These are phyloP conservation scores for Pythium chondricola DNA, from an alignment of 352 stramenopile genomes.

Conservation along the genomic window DNA sequence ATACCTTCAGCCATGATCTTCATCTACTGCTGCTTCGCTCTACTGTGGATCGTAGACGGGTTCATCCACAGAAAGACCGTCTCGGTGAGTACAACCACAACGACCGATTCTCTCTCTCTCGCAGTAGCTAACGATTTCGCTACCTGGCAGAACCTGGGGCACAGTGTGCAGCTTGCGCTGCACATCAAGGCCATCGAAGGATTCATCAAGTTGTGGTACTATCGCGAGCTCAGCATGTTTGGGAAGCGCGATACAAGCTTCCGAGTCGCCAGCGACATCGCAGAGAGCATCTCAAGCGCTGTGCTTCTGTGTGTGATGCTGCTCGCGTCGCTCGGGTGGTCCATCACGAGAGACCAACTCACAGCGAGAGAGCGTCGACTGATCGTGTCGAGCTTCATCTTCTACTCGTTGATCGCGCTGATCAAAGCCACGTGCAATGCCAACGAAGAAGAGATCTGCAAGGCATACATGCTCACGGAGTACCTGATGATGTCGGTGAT, in stretches of 20 bases:
- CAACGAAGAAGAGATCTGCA: slow-evolving; percentile 36
- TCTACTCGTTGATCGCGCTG: slow-evolving; percentile 35
- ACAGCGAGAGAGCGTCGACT: slow-evolving; percentile 32
- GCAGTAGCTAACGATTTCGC: too few relatives aligned
- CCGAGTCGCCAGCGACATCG: slow-evolving; percentile 23
- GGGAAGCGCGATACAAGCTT: slow-evolving; percentile 26
- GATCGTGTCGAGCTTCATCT: slow-evolving; percentile 25
- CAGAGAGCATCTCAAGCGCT: slow-evolving; percentile 32
- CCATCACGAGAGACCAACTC: slow-evolving; percentile 42
- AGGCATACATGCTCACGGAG: slow-evolving; percentile 55
- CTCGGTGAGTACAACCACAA: slow-evolving; percentile 33
- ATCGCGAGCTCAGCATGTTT: slow-evolving; percentile 31
- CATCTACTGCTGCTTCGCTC: slow-evolving; percentile 30
- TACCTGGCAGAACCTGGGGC: slow-evolving; percentile 50
- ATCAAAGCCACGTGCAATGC: slow-evolving; percentile 40
- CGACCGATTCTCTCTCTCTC: too few relatives aligned
- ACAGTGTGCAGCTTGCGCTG: slow-evolving; percentile 41
- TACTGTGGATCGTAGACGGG: slow-evolving; percentile 46
- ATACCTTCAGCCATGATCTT: slow-evolving; percentile 39
- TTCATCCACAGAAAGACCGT: slow-evolving; percentile 31
- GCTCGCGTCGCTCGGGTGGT: slow-evolving; percentile 55
- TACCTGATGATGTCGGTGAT: slow-evolving; percentile 61
- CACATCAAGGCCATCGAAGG: slow-evolving; percentile 48
- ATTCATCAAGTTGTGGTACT: slow-evolving; percentile 46
- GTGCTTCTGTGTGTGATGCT: slow-evolving; percentile 40